Evolutionary conservation across 2,329 filamentous ascomycete genomes (phyloP).

Genomic region (Fusarium fracticaudum): DNA sequence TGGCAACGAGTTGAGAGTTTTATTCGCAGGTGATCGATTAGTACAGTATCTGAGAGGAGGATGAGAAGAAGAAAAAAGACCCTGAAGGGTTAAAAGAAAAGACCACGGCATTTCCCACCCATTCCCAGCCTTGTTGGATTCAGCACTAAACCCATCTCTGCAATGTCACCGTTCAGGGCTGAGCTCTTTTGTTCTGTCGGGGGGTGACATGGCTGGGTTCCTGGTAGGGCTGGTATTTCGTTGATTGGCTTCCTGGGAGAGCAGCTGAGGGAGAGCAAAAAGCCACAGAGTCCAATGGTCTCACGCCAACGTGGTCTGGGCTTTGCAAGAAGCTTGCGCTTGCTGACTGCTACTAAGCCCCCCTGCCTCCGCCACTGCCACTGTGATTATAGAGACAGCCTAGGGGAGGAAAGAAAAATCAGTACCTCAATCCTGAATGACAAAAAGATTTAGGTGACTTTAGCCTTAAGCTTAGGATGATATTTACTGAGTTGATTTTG

Average conservation of each 20-base stretch:
- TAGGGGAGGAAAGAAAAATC: neutral
- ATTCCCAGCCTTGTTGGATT: slow-evolving; percentile 25
- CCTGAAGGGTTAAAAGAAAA: slow-evolving; percentile 1
- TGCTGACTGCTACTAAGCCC: slow-evolving; percentile 18
- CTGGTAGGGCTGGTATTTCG: slow-evolving; percentile 29
- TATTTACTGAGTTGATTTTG: too few relatives aligned
- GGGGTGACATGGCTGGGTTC: slow-evolving; percentile 7
- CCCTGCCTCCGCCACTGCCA: slow-evolving; percentile 13
- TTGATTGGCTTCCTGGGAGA: slow-evolving; percentile 23
- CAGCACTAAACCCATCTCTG: slow-evolving; percentile 27
- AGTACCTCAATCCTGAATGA: too few relatives aligned
- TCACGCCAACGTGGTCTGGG: slow-evolving; percentile 31
- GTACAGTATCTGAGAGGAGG: neutral
- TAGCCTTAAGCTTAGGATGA: too few relatives aligned
- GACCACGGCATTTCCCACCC: neutral
- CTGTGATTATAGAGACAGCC: neutral
- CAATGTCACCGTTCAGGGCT: slow-evolving; percentile 13
- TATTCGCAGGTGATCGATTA: neutral
- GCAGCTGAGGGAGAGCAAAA: slow-evolving; percentile 25
- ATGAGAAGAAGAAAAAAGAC: neutral
- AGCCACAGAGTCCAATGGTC: slow-evolving; percentile 30
- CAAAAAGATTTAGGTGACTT: too few relatives aligned
- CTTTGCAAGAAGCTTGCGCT: neutral
- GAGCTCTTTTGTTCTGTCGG: slow-evolving; percentile 9
- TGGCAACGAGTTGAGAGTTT: neutral